Evolutionary conservation across 805 yeast species (phyloP), one percentile per base, ranked within the genome.

Genomic region (Saccharomycopsis synnaedendra): DNA sequence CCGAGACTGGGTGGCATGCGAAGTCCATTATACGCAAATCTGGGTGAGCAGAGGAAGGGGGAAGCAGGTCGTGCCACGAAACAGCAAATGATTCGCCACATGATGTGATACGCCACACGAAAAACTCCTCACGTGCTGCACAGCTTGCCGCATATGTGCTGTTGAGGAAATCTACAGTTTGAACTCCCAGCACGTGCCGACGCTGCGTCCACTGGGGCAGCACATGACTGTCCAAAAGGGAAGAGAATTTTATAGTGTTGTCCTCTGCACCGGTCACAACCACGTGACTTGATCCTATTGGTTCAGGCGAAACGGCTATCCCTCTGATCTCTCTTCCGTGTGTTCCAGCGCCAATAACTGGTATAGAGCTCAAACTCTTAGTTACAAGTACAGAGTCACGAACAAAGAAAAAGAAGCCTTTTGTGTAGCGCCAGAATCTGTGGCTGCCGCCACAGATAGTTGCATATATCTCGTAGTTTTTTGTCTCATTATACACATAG

Each of bases 311-410:
- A n/a, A 81, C 69, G 1, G 83, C 71, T 10, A 89, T 67, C 48
- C 80, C 85, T 55, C 98, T 71, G 4, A 90, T 76, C 62, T 93
- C 98, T 53, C 97, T 73, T 0, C 98, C 98, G 62, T 93, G 97
- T 1, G 86, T 71, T 0, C 97, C 96, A 6, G 70, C 65, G 35
- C 67, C 67, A 7, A n/a, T n/a, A n/a, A 5, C 9, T 10, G 32
- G 32, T 5, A 61, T 63, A 28, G 56, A 56, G 27, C 39, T 33
- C 10, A 62, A 63, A 52, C 49, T 56, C 47, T 70, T 68, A 28
- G 75, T 56, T 44, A 64, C 63, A 39, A 81, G 60, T 11, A 66
- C 62, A 4, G 82, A 70, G 30, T 80, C 72, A 60, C 78, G 78
- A 8, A 84, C 76, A 58, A 76, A 84, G 28, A 71, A 65, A 53